These are phyloP conservation scores for Albophoma yamanashiensis DNA, from an alignment of 2,329 filamentous ascomycete genomes.

Conservation along the genomic window DNA sequence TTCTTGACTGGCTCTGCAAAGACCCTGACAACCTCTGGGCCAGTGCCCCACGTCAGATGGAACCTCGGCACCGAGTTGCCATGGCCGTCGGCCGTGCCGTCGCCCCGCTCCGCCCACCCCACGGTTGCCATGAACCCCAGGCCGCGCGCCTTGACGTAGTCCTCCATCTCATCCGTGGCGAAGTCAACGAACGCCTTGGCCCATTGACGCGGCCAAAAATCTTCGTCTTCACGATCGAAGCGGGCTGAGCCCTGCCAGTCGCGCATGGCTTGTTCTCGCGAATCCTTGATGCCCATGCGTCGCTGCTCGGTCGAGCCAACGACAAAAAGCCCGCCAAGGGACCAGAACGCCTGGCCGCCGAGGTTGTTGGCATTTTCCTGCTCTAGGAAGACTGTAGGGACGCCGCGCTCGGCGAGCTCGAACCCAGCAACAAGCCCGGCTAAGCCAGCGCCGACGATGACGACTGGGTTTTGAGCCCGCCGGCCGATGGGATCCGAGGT, in stretches of 20 bases:
- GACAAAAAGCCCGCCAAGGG: slow-evolving; percentile 49
- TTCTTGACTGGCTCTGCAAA: slow-evolving; percentile 45
- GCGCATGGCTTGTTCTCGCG: slow-evolving; percentile 42
- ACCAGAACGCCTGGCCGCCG: slow-evolving; percentile 55
- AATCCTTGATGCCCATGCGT: slow-evolving; percentile 46
- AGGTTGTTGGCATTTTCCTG: slow-evolving; percentile 46
- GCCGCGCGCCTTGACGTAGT: slow-evolving; percentile 42
- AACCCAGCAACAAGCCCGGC: slow-evolving; percentile 50
- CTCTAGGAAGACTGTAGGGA: slow-evolving; percentile 43
- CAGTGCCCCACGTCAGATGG: slow-evolving; percentile 51
- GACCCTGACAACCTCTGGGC: slow-evolving; percentile 46
- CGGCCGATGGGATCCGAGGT: not conserved
- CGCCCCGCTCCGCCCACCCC: slow-evolving; percentile 51
- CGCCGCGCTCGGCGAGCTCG: slow-evolving; percentile 38
- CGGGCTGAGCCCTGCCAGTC: slow-evolving; percentile 48
- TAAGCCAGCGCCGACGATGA: slow-evolving; percentile 46
- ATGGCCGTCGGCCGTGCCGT: slow-evolving; percentile 43
- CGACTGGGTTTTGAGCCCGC: slow-evolving; percentile 24
- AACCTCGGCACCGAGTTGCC: slow-evolving; percentile 55
- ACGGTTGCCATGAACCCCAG: slow-evolving; percentile 42
- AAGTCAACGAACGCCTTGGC: slow-evolving; percentile 56
- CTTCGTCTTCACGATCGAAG: slow-evolving; percentile 46
- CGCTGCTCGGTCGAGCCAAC: slow-evolving; percentile 48
- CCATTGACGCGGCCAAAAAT: slow-evolving; percentile 49
- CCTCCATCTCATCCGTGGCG: slow-evolving; percentile 46